Conservation (phyloP, 148 eudicot species). For the Hydrangea macrophylla region DNA sequence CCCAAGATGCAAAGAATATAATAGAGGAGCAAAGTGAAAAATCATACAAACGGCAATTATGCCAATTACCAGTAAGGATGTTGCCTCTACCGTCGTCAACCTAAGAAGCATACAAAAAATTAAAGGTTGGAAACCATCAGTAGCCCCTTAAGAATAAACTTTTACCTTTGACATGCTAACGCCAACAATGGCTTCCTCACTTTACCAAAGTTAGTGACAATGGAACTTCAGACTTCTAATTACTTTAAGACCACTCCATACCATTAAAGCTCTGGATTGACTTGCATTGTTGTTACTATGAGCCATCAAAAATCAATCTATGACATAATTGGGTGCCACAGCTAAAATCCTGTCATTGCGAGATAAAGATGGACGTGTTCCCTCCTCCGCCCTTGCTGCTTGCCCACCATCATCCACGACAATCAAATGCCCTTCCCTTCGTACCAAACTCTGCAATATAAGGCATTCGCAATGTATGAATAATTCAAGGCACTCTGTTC, state of each 20-base stretch:
- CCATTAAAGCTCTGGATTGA: background rate
- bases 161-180: too few relatives aligned
- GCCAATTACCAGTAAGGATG: too few relatives aligned
- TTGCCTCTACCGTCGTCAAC: too few relatives aligned
- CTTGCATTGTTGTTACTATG: background rate
- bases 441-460: conserved; percentile 68
- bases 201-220: too few relatives aligned
- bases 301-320: conserved; percentile 37
- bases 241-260: background rate
- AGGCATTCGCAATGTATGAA: background rate
- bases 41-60: too few relatives aligned
- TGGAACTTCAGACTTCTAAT: too few relatives aligned
- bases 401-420: conserved; percentile 80
- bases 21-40: too few relatives aligned
- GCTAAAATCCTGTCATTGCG: conserved; percentile 81
- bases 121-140: too few relatives aligned
- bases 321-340: conserved; percentile 84
- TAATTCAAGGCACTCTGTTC: background rate
- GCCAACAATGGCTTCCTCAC: too few relatives aligned
- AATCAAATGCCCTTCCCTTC: conserved; percentile 82
- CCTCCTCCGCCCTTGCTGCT: conserved; percentile 43
- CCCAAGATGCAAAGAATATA: too few relatives aligned
- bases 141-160: too few relatives aligned
- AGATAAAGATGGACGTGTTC: conserved; percentile 40
- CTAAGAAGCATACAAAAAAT: too few relatives aligned